Evolutionary conservation across 2,329 filamentous ascomycete genomes (phyloP), one percentile per base, ranked within the genome.

Genomic region (Fusarium setosum): DNA sequence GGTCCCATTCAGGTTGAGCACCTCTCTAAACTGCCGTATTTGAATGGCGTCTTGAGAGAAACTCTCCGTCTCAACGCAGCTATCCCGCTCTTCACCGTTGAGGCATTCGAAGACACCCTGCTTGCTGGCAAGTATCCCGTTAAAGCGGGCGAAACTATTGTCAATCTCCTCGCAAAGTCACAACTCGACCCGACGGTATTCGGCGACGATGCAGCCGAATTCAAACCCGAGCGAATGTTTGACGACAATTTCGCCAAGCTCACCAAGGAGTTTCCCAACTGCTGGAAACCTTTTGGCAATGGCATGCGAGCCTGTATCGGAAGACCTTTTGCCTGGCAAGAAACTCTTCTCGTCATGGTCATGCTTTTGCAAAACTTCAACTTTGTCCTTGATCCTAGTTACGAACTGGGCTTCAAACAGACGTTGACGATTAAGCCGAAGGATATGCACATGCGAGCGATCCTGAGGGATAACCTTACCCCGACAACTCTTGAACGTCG

Each of bases 201-300:
- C 1, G 44, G 18, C 4, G 29, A 48, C 4, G 44, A 48, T 12
- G 29, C 29, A 17, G 32, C 32, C 44, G 44, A 48, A 9, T 48
- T 48, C 3, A 48, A 48, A 1, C 44, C 44, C 5, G 29, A 48
- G 3, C 44, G 44, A 4, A 48, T 48, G 44, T 48, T 48, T 6
- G 29, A 48, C 3, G 44, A 34, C 0, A 48, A 48, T 18, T 48
- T 48, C 32, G 18, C 44, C 3, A 48, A 13, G 29, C 15, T 48
- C 1, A 48, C 87, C 61, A 85, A 85, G 31, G 81, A 91, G 4
- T 89, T 88, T 29, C 82, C 83, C 15, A 86, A 86, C 55, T 83
- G 84, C 17, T 90, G 87, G 88, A 91, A 91, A 76, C 90, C 91
- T 7, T 94, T 93, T 69, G 92, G 91, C 2, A 90, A 91, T 60